phyloP scores from a whole-genome alignment of 2,329 filamentous ascomycete species.

The Talaromyces sp. region DNA sequence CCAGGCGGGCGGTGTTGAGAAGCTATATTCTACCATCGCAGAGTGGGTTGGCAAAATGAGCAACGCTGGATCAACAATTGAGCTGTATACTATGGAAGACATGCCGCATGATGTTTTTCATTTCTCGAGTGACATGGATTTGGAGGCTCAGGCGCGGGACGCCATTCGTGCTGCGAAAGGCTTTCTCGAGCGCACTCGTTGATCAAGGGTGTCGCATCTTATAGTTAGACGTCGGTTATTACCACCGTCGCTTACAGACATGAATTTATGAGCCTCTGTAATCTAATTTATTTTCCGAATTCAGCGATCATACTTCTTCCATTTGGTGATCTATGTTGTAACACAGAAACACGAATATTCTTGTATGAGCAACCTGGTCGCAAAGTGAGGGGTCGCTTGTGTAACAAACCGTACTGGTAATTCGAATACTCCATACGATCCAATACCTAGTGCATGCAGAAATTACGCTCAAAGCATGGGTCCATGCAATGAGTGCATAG shows the following conservation, averaged over 20 bases:
- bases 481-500: background rate
- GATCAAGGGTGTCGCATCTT: background rate
- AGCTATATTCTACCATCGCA: background rate
- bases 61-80: background rate
- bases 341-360: background rate
- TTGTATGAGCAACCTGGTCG: background rate
- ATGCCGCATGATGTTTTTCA: slow-evolving; percentile 8
- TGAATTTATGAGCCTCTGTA: background rate
- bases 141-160: background rate
- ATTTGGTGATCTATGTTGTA: too few relatives aligned
- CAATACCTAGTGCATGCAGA: background rate
- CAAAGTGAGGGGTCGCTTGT: background rate
- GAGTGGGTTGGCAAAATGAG: slow-evolving; percentile 12
- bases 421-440: background rate
- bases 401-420: background rate
- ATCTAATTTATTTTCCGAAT: too few relatives aligned
- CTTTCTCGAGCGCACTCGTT: background rate
- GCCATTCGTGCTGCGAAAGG: slow-evolving; percentile 1
- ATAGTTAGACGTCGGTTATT: background rate
- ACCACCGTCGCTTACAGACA: background rate
- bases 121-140: slow-evolving; percentile 1
- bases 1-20: background rate
- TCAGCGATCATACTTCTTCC: background rate
- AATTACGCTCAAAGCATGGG: background rate
- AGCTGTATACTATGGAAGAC: slow-evolving; percentile 6